These are phyloP conservation scores for Trichoderma reesei DNA, from an alignment of 495 filamentous ascomycete species.

Conservation along the genomic window DNA sequence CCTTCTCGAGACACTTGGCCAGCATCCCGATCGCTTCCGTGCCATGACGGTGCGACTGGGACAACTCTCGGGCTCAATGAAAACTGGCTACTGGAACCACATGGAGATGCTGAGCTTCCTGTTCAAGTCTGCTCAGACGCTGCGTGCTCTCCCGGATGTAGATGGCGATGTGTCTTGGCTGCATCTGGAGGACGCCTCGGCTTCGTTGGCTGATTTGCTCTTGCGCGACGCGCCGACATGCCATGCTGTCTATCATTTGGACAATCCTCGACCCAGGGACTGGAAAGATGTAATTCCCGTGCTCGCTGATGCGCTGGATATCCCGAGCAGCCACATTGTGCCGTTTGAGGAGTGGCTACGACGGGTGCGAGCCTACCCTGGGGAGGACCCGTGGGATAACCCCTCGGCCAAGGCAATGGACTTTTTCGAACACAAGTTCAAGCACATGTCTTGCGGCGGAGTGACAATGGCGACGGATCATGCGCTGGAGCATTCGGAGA, in stretches of 20 bases:
- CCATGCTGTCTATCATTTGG: constrained; percentile 45
- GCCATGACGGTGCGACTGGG: constrained; percentile 37
- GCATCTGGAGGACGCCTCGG: too few relatives aligned
- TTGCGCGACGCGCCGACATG: constrained; percentile 8
- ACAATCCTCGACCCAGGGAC: constrained; percentile 41
- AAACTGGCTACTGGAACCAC: constrained; percentile 43
- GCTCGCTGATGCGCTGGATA: constrained; percentile 32
- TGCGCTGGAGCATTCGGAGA: constrained; percentile 34
- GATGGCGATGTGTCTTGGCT: constrained; percentile 16
- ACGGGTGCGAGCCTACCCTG: constrained; percentile 24
- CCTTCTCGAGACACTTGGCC: constrained; percentile 38
- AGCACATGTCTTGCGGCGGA: constrained; percentile 45
- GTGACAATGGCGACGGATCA: constrained; percentile 35
- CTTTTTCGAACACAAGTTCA: constrained; percentile 42
- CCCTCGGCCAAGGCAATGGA: constrained; percentile 36
- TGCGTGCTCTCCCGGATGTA: constrained; percentile 35
- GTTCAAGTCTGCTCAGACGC: constrained; percentile 41
- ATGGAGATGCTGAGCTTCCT: constrained; percentile 41
- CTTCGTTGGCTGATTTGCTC: too few relatives aligned
- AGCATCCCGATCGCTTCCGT: constrained; percentile 31
- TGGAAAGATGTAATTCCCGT: constrained; percentile 35
- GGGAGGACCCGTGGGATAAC: constrained; percentile 29
- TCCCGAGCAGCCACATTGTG: constrained; percentile 26
- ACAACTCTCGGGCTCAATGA: constrained; percentile 41
- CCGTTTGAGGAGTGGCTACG: constrained; percentile 39